Evolutionary conservation across 306 rosid species (phyloP).

Genomic region (Aeschynomene evenia): DNA sequence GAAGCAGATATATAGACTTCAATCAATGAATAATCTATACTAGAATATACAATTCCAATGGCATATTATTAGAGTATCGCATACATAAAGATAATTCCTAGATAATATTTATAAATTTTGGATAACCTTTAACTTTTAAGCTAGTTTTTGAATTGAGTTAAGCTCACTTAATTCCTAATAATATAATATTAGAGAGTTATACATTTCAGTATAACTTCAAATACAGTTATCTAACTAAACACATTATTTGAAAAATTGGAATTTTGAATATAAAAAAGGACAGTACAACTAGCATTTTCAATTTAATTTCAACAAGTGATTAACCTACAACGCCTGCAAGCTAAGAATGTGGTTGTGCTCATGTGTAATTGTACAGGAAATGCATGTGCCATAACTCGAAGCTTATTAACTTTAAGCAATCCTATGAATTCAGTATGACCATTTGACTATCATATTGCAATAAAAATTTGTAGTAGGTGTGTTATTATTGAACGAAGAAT

Average conservation of each 20-base stretch:
- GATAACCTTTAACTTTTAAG: too few species aligned
- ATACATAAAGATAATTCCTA: too few species aligned
- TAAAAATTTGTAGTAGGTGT: not conserved
- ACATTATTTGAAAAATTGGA: not conserved
- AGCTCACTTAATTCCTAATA: too few species aligned
- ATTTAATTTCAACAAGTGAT: not conserved
- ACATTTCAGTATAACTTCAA: not conserved
- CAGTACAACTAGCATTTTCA: not conserved
- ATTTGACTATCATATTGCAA: not conserved
- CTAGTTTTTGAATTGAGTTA: too few species aligned
- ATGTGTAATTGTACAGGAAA: not conserved
- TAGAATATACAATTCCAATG: too few species aligned
- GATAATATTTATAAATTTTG: too few species aligned
- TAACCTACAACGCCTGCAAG: not conserved
- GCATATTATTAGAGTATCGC: too few species aligned
- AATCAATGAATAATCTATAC: too few species aligned
- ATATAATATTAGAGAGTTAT: too few species aligned
- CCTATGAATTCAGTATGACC: not conserved
- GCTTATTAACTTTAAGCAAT: not conserved
- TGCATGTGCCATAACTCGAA: slow-evolving; percentile 2
- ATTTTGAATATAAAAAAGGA: not conserved
- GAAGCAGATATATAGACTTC: too few species aligned
- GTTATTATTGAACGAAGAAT: not conserved
- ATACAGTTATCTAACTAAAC: not conserved
- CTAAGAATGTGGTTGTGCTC: not conserved